Evolutionary conservation across 345 rosid genomes (phyloP).

Genomic region (Citrus glauca): DNA sequence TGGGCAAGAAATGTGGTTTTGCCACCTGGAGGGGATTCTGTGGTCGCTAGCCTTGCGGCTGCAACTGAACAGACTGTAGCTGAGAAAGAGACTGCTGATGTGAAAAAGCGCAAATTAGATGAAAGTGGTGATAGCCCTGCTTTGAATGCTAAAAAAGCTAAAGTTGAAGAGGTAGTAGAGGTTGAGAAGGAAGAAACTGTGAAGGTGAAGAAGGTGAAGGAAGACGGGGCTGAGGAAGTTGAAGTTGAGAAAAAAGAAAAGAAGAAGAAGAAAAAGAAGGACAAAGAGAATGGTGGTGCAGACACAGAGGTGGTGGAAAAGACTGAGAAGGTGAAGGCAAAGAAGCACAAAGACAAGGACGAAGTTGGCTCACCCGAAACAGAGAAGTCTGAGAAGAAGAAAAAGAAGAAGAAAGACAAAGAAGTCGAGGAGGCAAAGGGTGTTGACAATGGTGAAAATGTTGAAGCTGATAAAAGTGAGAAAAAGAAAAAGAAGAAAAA

Average conservation of each 20-base stretch:
- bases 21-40: conserved; percentile 71
- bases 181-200: conserved; percentile 27
- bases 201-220: conserved; percentile 33
- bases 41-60: conserved; percentile 72
- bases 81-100: conserved; percentile 22
- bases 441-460: conserved; percentile 32
- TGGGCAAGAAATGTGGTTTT: conserved; percentile 74
- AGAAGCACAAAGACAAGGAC: conserved; percentile 35
- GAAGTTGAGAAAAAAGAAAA: conserved; percentile 40
- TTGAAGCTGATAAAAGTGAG: conserved; percentile 49
- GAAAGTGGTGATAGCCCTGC: conserved; percentile 39
- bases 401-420: conserved; percentile 69
- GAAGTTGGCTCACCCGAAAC: conserved; percentile 34
- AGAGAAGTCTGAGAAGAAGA: conserved; percentile 57
- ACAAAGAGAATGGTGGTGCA: conserved; percentile 36
- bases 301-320: conserved; percentile 24
- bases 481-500: conserved; percentile 73
- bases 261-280: conserved; percentile 53
- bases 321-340: conserved; percentile 46
- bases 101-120: conserved; percentile 43
- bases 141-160: conserved; percentile 52
- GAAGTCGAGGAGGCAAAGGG: conserved; percentile 37
- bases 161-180: conserved; percentile 31
- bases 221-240: conserved; percentile 21
- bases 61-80: conserved; percentile 31